phyloP scores from a whole-genome alignment of 495 filamentous ascomycete species.

The Cryomyces antarcticus region DNA sequence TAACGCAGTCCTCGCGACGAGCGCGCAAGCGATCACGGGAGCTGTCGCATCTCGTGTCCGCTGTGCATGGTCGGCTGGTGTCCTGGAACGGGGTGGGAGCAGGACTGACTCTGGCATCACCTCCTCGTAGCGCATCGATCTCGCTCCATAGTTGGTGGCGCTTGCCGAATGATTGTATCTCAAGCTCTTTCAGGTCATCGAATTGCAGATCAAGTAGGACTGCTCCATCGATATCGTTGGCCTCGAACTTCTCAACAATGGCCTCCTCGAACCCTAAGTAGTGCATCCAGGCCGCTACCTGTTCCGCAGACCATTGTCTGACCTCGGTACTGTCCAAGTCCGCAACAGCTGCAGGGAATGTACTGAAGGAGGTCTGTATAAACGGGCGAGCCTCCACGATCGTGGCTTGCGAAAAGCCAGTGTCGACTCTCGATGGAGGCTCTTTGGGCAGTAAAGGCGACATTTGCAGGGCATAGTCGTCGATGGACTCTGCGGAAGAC shows the following conservation, averaged over 20 bases:
- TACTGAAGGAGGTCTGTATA: conserved; percentile 8
- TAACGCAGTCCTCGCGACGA: conserved; percentile 9
- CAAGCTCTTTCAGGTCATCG: conserved; percentile 85
- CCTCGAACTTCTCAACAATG: conserved; percentile 62
- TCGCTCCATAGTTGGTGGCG: conserved; percentile 69
- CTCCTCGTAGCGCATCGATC: conserved; percentile 47
- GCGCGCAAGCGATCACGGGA: conserved; percentile 8
- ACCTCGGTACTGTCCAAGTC: conserved; percentile 37
- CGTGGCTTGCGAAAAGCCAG: conserved; percentile 9
- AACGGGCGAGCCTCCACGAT: conserved; percentile 5
- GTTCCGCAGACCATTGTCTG: conserved; percentile 41
- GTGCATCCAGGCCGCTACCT: conserved; percentile 69
- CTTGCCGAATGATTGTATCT: conserved; percentile 83
- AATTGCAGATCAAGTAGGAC: conserved; percentile 72
- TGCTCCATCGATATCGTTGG: conserved; percentile 76
- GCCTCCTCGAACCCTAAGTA: conserved; percentile 46
- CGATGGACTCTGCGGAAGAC: conserved; percentile 31
- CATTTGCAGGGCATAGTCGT: conserved; percentile 34
- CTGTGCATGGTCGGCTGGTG: conserved; percentile 17
- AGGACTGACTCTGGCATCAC: conserved; percentile 22
- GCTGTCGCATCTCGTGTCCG: conserved; percentile 1
- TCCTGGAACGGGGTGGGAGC: conserved; percentile 21
- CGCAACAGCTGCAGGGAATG: conserved; percentile 22
- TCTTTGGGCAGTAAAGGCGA: conserved; percentile 34
- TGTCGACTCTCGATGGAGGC: conserved; percentile 11